These are phyloP conservation scores for Dioscorea zingiberensis DNA, from an alignment of 106 monocot genomes.

Conservation along the genomic window DNA sequence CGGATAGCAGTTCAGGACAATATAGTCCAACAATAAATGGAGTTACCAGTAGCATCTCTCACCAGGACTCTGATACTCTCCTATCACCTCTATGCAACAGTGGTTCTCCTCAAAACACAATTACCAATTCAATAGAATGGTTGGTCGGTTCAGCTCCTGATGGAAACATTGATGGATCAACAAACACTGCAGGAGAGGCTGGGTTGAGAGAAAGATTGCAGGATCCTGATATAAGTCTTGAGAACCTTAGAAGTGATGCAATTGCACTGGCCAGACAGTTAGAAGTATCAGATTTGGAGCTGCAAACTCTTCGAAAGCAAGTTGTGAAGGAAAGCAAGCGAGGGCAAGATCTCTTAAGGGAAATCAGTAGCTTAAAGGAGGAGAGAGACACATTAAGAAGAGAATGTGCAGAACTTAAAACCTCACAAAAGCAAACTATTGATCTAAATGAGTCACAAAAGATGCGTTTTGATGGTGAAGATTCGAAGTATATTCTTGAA, in stretches of 20 bases:
- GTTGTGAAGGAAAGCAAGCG: constrained; percentile 76
- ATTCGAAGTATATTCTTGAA: constrained; percentile 48
- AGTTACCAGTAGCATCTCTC: constrained; percentile 17
- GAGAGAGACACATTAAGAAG: constrained; percentile 68
- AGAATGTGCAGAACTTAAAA: constrained; percentile 74
- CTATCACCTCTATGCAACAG: no score
- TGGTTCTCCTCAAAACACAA: constrained; percentile 18
- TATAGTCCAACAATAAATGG: constrained; percentile 44
- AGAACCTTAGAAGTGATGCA: constrained; percentile 56
- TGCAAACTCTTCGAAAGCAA: constrained; percentile 95
- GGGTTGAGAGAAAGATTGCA: constrained; percentile 29
- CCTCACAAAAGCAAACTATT: constrained; percentile 20
- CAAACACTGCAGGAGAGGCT: constrained; percentile 64
- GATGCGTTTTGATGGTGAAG: constrained; percentile 25
- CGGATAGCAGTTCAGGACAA: constrained; percentile 61
- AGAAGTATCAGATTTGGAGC: constrained; percentile 80
- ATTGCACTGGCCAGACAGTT: constrained; percentile 51
- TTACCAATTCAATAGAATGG: constrained; percentile 47
- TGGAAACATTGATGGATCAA: constrained; percentile 59
- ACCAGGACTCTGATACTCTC: no score
- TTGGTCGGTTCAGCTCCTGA: constrained; percentile 44
- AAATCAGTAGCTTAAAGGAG: constrained; percentile 51
- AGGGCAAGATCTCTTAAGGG: constrained; percentile 65
- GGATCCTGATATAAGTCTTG: constrained; percentile 38
- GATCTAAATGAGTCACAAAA: constrained; percentile 17